Percentiles rank a stretch among this genome's conserved stretches.
phyloP scores from a whole-genome alignment of 495 filamentous ascomycete genomes.

The Penicillium simplicissimum region DNA sequence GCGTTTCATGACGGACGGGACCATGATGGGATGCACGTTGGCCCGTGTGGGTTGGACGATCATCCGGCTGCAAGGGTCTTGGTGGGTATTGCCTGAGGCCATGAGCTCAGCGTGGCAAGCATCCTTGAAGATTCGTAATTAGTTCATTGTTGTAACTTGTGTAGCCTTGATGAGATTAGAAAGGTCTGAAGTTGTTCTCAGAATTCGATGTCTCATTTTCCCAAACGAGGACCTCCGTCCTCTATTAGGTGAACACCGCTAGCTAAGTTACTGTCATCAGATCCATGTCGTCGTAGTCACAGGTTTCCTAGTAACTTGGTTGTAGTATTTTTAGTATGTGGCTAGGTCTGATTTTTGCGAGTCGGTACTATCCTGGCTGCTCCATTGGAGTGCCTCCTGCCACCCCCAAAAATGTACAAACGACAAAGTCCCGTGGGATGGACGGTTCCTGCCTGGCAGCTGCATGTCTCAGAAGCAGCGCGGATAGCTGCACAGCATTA shows the following conservation, averaged over 20 bases:
- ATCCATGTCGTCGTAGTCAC: not conserved
- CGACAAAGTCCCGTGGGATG: not conserved
- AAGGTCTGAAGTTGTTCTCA: no score
- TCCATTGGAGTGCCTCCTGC: not conserved
- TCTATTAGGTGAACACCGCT: not conserved
- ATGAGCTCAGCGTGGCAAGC: not conserved
- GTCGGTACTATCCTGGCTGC: not conserved
- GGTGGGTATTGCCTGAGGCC: not conserved
- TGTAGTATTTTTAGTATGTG: not conserved
- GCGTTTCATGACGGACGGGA: constrained; percentile 29
- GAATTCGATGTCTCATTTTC: not conserved
- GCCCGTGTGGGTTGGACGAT: constrained; percentile 27
- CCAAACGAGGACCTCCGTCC: not conserved
- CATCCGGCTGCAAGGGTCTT: not conserved
- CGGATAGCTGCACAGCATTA: not conserved
- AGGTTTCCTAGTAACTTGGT: not conserved
- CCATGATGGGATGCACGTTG: constrained; percentile 20
- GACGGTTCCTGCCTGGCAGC: not conserved
- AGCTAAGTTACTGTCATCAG: not conserved
- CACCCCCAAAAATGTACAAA: not conserved
- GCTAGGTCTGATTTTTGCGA: not conserved
- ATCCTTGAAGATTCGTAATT: not conserved
- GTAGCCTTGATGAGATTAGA: no score
- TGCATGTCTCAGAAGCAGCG: not conserved
- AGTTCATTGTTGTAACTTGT: not conserved